A percentile compares a stretch with the other conserved stretches of the same genome.
Conservation (phyloP, 31 red algal species). For the Odonthalia washingtoniensis region DNA sequence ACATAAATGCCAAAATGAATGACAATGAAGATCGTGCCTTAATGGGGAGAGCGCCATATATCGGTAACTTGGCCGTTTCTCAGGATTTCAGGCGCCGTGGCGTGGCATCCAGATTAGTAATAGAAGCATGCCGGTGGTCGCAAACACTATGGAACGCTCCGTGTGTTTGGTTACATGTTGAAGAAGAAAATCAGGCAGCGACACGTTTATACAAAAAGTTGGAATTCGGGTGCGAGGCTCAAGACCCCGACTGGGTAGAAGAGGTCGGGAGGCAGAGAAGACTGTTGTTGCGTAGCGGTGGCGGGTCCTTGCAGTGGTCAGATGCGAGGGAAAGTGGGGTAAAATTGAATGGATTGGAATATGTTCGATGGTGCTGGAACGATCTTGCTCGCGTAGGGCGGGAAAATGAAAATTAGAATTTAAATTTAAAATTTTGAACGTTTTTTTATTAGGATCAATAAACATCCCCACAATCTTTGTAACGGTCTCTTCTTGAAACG, state of each 20-base stretch:
- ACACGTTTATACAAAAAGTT: conserved; percentile 44
- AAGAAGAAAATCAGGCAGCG: conserved; percentile 47
- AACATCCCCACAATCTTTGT: too few species aligned
- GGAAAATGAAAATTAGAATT: not conserved
- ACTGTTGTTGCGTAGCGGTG: conserved; percentile 47
- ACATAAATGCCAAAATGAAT: not conserved
- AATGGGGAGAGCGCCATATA: conserved; percentile 34
- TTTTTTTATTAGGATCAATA: too few species aligned
- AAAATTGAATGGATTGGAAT: conserved; percentile 51
- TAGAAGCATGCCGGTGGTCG: conserved; percentile 30
- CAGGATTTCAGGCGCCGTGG: conserved; percentile 32
- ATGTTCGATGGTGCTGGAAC: conserved; percentile 54
- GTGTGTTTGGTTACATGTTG: conserved; percentile 68
- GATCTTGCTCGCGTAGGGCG: conserved; percentile 36
- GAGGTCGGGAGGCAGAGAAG: conserved; percentile 47
- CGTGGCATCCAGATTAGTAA: conserved; percentile 50
- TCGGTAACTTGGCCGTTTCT: conserved; percentile 71
- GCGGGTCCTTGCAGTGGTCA: conserved; percentile 30
- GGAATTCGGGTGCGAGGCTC: conserved; percentile 60
- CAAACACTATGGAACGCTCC: conserved; percentile 30
- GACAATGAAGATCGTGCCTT: not conserved
- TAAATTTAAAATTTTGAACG: too few species aligned
- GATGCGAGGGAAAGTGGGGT: conserved; percentile 15
- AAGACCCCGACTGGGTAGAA: conserved; percentile 64
- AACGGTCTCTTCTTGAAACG: too few species aligned